Base-by-base conservation (phyloP, 73 alveolate species). In the Halteria grandinella region DNA sequence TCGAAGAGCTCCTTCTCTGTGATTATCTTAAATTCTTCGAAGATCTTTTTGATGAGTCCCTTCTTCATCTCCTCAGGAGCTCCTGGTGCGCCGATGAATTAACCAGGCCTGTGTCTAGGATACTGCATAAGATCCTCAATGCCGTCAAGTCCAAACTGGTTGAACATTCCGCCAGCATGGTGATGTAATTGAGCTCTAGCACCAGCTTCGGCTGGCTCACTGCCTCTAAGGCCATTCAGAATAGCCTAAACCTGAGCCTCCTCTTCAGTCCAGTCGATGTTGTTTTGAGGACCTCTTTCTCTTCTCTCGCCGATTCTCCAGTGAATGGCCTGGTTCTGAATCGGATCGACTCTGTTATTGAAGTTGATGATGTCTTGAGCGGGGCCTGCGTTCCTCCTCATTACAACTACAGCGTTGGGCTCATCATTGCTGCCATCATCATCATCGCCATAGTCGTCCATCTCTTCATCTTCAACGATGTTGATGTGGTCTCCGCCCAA, bases 191-290 rank as follows among this genome's bases (percentile, higher is more conserved):
- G 10, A 21, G 45, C 70, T 53, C n/a, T 12, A 21, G 70, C 18
- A 11, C 10, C 17, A 53, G 12, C 17, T 8, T 4, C 10, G 21
- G 55, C 36, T 34, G 43, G 34, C n/a, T n/a, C n/a, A n/a, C n/a
- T n/a, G 14, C 27, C 53, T 24, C 50, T 24, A 17, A 62, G 6
- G 12, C 31, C 18, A 25, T 40, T 24, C n/a, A 41, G 24, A 3
- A 66, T 66, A 45, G 69, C 25, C 55, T 66, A 40, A 41, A 66
- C 80, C 27, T 66, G 52, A 12, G 66, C 64, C 25, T 66, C 80
- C 32, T 44, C 80, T 5, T 66, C 80, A n/a, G 51, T 11, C 80
- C 66, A 66, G 15, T 66, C 23, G 1, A n/a, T 8, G 15, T 27
- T 14, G 10, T 34, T 41, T 66, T 14, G 40, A 40, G 15, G 50